phyloP scores from a whole-genome alignment of 208 protist genomes.

The Strigomonas galati region DNA sequence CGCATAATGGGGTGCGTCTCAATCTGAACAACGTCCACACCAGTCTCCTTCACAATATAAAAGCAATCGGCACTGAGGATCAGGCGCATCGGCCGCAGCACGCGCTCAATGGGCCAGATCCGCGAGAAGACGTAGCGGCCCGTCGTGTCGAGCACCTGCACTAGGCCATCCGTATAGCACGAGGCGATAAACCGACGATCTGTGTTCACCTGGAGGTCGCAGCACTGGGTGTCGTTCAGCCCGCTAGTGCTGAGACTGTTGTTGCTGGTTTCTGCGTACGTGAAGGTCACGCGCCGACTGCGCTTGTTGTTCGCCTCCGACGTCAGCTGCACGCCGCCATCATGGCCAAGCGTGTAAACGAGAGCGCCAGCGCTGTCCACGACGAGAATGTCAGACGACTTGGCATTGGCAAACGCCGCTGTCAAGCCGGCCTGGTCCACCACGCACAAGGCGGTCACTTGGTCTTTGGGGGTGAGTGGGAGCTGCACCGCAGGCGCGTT shows the following conservation, averaged over 20 bases:
- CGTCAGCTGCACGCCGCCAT: slow-evolving; percentile 16
- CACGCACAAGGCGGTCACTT: slow-evolving; percentile 7
- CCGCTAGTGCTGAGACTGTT: background rate
- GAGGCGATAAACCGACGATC: slow-evolving; percentile 32
- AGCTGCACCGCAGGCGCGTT: background rate
- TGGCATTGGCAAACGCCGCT: background rate
- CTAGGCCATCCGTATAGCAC: slow-evolving; percentile 62
- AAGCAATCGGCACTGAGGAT: background rate
- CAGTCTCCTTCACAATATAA: background rate
- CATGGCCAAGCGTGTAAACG: background rate
- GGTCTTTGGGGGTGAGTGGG: background rate
- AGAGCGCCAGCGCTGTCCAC: background rate
- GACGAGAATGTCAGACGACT: background rate
- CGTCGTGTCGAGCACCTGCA: slow-evolving; percentile 78
- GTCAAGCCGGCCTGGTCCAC: background rate
- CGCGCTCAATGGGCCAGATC: slow-evolving; percentile 18
- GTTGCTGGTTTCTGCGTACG: background rate
- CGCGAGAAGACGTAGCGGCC: slow-evolving; percentile 59
- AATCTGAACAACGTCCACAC: background rate
- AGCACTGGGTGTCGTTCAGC: background rate
- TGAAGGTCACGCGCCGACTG: background rate
- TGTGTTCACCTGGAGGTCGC: slow-evolving; percentile 15
- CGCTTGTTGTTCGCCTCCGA: background rate
- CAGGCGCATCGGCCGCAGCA: background rate
- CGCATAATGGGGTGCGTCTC: background rate